Base-by-base conservation (phyloP, 345 rosid genomes). In the Salix exigua region DNA sequence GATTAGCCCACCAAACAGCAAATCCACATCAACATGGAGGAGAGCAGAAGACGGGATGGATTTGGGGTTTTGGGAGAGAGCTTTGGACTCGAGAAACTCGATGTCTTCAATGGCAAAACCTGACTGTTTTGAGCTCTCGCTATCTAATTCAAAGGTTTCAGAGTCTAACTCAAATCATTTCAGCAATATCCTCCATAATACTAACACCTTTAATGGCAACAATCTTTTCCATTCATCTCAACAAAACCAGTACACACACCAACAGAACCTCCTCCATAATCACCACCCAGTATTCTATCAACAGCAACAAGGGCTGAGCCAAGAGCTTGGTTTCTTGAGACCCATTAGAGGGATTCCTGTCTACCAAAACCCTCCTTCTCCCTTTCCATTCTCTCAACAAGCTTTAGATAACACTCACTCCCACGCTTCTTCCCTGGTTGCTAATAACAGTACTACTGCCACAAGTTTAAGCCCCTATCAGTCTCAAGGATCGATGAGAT, bases 341-440 rank as follows among this genome's bases (percentile, higher is more conserved):
- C 98, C 99, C 80, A 91, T 96, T 33, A 89, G 91, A 83, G 98
- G 98, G 77, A 88, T 90, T 78, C 94, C 99, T 31, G 85, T 94
- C 4, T 86, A 90, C 83, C 97, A 91, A 74, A 90, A 82, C 83
- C 87, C 79, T 74, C 85, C 85, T 72, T 46, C 82, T 53, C 70
- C 86, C 70, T 86, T 87, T 75, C 84, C 93, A 68, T 87, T 88
- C 73, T 46, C 77, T 53, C 71, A 82, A 11, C 89, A 83, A 48
- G 28, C 81, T 33, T 60, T 83, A 37, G 90, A 73, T 44, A 61
- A 44, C 37, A 70, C 61, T 53, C 7, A 33, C 26, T 64, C 61
- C 42, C 68, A 85, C 74, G 68, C 88, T 60, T 51, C 86, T 77
- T 80, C 89, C 26, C 69, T 40, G 51, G 75, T 73, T 53, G 55